A percentile compares a stretch with the other conserved stretches of the same genome.
Conservation (phyloP, 169 alveolate genomes). For the Ichthyophthirius multifiliis region DNA sequence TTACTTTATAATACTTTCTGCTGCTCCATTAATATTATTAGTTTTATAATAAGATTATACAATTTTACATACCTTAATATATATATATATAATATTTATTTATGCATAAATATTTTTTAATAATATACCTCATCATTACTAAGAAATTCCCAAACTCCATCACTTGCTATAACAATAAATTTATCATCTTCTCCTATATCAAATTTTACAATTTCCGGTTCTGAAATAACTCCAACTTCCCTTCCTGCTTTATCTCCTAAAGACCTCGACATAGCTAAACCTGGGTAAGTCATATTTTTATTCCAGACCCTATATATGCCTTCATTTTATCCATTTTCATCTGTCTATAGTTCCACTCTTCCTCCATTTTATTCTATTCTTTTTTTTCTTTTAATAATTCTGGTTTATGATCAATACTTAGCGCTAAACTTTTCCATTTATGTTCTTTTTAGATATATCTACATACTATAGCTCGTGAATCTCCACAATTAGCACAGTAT, state of each 20-base stretch:
- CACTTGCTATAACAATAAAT: slow-evolving; percentile 57
- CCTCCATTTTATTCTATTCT: slow-evolving; percentile 81
- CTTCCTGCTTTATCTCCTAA: slow-evolving; percentile 86
- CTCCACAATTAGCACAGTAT: slow-evolving; percentile 78
- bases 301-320: slow-evolving; percentile 89
- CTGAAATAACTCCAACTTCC: slow-evolving; percentile 58
- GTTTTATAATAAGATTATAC: no score
- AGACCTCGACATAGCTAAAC: slow-evolving; percentile 88
- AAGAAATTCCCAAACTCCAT: slow-evolving; percentile 70
- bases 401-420: slow-evolving; percentile 86
- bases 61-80: no score
- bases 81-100: no score
- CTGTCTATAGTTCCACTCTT: slow-evolving; percentile 57
- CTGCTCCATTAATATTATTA: no score
- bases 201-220: slow-evolving; percentile 11
- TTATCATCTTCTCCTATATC: slow-evolving; percentile 27
- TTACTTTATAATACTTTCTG: no score
- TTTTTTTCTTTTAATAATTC: slow-evolving; percentile 70
- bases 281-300: slow-evolving; percentile 78
- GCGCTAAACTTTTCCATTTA: slow-evolving; percentile 7
- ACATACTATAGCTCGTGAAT: slow-evolving; percentile 72
- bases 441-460: no score
- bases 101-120: no score
- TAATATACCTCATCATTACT: slow-evolving; percentile 54
- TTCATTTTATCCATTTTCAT: slow-evolving; percentile 67